Conservation (phyloP, 108 stramenopile genomes). For the Pseudonitzschia multistriata region DNA sequence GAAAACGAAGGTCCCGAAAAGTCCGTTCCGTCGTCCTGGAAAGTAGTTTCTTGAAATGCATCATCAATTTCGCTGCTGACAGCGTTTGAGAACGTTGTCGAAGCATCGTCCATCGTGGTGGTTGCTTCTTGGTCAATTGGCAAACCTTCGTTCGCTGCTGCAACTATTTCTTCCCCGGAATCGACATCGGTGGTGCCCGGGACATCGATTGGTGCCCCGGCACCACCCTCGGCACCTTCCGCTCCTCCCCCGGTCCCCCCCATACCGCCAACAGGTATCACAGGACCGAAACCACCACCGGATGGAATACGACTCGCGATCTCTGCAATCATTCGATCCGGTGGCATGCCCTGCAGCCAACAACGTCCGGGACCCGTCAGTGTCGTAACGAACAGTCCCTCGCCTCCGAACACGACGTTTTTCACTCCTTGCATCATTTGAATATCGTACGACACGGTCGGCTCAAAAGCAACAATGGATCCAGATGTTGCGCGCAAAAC, state of each 20-base stretch:
- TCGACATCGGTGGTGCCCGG: conserved; percentile 11
- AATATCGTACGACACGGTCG: conserved; percentile 74
- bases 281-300: conserved; percentile 45
- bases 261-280: conserved; percentile 19
- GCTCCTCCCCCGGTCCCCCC: conserved; percentile 32
- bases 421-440: conserved; percentile 80
- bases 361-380: conserved; percentile 73
- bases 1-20: conserved; percentile 26
- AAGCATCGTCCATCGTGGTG: conserved; percentile 71
- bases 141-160: no score
- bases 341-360: conserved; percentile 88
- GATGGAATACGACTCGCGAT: conserved; percentile 81
- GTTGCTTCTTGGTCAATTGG: no score
- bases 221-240: neutral
- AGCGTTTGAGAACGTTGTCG: conserved; percentile 17
- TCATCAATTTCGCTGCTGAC: neutral
- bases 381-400: conserved; percentile 84
- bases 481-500: conserved; percentile 78
- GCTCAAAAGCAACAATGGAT: conserved; percentile 74
- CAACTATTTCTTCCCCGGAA: conserved; percentile 71
- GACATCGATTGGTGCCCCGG: neutral
- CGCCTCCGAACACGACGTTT: conserved; percentile 89
- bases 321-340: conserved; percentile 88
- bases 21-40: conserved; percentile 26
- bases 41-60: conserved; percentile 19